phyloP scores from a whole-genome alignment of 2,329 filamentous ascomycete genomes.

The Diaporthe vaccinii region DNA sequence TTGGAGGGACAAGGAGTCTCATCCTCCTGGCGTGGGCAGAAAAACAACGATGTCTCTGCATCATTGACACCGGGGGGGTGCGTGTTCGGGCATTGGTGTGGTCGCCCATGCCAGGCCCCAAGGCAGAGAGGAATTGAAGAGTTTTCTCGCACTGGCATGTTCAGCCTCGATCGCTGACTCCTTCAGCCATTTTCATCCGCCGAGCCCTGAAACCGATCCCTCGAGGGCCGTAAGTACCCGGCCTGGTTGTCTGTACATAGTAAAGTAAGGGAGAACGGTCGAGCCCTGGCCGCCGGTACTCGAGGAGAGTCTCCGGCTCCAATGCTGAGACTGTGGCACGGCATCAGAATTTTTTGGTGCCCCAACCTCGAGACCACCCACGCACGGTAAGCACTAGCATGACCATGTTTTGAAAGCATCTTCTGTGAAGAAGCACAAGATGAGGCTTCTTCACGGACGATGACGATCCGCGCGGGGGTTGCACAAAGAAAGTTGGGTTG shows the following conservation, averaged over 20 bases:
- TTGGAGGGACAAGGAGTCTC: slow-evolving; percentile 20
- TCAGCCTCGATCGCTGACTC: slow-evolving; percentile 30
- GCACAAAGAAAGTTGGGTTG: background rate
- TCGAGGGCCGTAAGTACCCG: slow-evolving; percentile 12
- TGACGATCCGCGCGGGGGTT: slow-evolving; percentile 23
- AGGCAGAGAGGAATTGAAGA: slow-evolving; percentile 28
- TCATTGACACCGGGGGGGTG: slow-evolving; percentile 11
- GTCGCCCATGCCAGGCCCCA: slow-evolving; percentile 1
- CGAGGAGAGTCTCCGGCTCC: background rate
- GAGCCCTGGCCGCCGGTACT: slow-evolving; percentile 2
- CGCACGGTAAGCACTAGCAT: slow-evolving; percentile 21
- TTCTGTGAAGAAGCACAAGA: background rate
- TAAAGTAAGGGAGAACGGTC: slow-evolving; percentile 8
- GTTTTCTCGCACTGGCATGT: slow-evolving; percentile 35
- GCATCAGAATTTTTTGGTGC: slow-evolving; percentile 19
- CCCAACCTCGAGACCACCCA: slow-evolving; percentile 14
- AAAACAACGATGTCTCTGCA: slow-evolving; percentile 20
- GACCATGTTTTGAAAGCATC: background rate
- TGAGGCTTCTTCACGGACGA: slow-evolving; percentile 10
- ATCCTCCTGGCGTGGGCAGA: slow-evolving; percentile 1
- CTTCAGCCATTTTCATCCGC: slow-evolving; percentile 14
- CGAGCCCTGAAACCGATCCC: slow-evolving; percentile 15
- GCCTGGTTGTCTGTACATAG: slow-evolving; percentile 2
- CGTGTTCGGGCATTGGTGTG: slow-evolving; percentile 2
- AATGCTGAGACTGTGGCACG: slow-evolving; percentile 13